phyloP scores from a whole-genome alignment of 2,329 filamentous ascomycete species.

The Trichoderma sp. region DNA sequence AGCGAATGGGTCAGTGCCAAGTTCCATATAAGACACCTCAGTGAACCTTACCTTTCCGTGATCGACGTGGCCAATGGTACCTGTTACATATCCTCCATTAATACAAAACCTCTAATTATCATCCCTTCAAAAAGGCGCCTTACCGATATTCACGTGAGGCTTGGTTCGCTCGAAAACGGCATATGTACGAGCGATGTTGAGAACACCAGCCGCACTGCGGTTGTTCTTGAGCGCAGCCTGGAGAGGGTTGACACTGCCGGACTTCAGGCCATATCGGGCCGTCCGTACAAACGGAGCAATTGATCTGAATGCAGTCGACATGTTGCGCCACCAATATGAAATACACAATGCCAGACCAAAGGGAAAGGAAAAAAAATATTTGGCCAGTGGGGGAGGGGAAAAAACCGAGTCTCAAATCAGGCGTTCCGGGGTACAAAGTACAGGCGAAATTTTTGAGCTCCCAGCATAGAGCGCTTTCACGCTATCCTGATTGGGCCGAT shows the following conservation, averaged over 20 bases:
- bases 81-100: conserved; percentile 45
- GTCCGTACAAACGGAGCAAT: conserved; percentile 80
- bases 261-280: conserved; percentile 73
- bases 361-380: conserved; percentile 33
- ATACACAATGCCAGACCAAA: conserved; percentile 36
- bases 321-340: conserved; percentile 52
- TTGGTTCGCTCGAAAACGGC: conserved; percentile 84
- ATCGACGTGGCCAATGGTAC: conserved; percentile 99
- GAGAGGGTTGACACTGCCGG: conserved; percentile 74
- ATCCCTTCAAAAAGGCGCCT: conserved; percentile 33
- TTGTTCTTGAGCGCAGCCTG: conserved; percentile 65
- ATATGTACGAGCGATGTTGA: conserved; percentile 68
- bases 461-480: conserved; percentile 26
- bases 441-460: conserved; percentile 45
- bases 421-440: conserved; percentile 33
- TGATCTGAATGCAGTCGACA: conserved; percentile 81
- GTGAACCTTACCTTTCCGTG: conserved; percentile 83
- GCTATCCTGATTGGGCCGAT: conserved; percentile 7
- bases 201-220: conserved; percentile 65
- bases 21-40: background rate
- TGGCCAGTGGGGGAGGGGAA: conserved; percentile 29
- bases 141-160: conserved; percentile 98
- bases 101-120: background rate
- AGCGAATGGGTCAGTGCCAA: background rate
- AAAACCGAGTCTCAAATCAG: conserved; percentile 31